Evolutionary conservation across 352 stramenopile species (phyloP), one percentile per base, ranked within the genome.

Genomic region (Phytophthora palmivora): DNA sequence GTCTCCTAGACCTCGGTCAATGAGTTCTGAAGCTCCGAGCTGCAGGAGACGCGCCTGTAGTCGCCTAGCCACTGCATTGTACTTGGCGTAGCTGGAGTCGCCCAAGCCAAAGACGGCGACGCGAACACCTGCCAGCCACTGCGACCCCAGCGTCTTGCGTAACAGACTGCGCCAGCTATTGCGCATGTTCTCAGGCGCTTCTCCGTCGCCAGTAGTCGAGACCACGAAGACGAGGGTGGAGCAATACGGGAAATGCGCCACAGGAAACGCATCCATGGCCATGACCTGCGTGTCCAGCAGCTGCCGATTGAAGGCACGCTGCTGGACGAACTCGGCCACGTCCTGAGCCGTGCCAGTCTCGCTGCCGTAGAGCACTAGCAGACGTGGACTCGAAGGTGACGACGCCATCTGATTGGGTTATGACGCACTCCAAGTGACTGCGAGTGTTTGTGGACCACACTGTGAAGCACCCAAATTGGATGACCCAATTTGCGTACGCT

Each of bases 1-100:
- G 43, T 97, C 91, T 28, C 87, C 91, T 0, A 97, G 72, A 0
- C 87, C 91, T 28, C 87, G 72, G n/a, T 84, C 70, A 8, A 93
- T 62, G 36, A 96, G 63, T 55, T 95, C 82, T 6, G 39, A 74
- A 0, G 87, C 89, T 8, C 91, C 91, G 19, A 98, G 75, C 60
- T 98, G 91, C 50, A 92, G 41, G 36, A 98, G 66, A 6, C 93
- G 82, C 21, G 78, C 82, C 48, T 97, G 81, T 21, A 98, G 71
- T 30, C 87, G 88, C 4, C 91, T 71, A 11, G 88, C 94, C 16
- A 95, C 87, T 0, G 89, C 88, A 51, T 98, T 98, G 76, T 94
- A 98, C 74, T 98, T 97, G 60, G 82, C 84, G 70, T 98, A 98
- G 32, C 78, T 93, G 38, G 88, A 97, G 70, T 98, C 93, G 9